phyloP scores from a whole-genome alignment of 768 basidiomycete species.

The Auriscalpium vulgare region DNA sequence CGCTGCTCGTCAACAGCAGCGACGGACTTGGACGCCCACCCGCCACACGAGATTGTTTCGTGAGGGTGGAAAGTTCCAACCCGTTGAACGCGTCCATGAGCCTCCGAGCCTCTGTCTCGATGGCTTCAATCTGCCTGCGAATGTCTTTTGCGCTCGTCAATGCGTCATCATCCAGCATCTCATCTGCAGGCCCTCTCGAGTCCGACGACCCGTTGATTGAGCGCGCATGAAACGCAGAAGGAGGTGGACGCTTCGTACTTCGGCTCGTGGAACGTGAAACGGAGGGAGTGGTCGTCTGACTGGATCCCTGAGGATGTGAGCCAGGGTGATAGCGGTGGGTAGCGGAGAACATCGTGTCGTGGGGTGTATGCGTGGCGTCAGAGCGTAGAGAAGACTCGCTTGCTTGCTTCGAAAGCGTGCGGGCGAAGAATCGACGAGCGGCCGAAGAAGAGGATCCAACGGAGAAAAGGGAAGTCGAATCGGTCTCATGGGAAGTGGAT shows the following conservation, averaged over 20 bases:
- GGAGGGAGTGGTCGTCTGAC: constrained; percentile 16
- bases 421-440: constrained; percentile 20
- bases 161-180: constrained; percentile 47
- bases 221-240: constrained; percentile 24
- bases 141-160: constrained; percentile 56
- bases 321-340: too few relatives aligned
- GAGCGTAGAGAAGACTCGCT: constrained; percentile 42
- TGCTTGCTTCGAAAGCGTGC: constrained; percentile 38
- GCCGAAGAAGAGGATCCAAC: constrained; percentile 16
- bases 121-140: constrained; percentile 52
- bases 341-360: constrained; percentile 25
- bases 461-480: constrained; percentile 23
- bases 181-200: constrained; percentile 21
- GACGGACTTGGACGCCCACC: constrained; percentile 16
- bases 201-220: constrained; percentile 8
- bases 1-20: constrained; percentile 9
- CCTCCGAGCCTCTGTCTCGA: constrained; percentile 64
- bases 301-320: too few relatives aligned
- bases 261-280: constrained; percentile 30
- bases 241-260: constrained; percentile 18
- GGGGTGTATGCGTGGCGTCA: constrained; percentile 33
- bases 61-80: constrained; percentile 62
- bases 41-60: constrained; percentile 33
- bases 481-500: constrained; percentile 17
- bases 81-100: constrained; percentile 77